phyloP scores from a whole-genome alignment of 2,329 filamentous ascomycete species.

The Aureobasidium vineae region DNA sequence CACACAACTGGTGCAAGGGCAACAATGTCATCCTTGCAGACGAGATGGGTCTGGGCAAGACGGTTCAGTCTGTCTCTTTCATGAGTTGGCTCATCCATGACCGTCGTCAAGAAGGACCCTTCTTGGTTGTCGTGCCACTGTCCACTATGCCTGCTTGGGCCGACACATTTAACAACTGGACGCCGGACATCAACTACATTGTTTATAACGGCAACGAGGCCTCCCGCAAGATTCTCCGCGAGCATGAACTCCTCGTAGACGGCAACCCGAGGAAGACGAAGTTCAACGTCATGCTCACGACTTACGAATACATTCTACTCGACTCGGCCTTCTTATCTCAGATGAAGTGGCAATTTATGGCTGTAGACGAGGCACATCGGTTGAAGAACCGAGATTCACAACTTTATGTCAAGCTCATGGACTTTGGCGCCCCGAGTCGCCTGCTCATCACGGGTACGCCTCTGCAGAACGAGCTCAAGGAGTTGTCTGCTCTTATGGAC shows the following conservation, averaged over 20 bases:
- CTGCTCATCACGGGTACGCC: conserved; percentile 95
- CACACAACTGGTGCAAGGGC: conserved; percentile 89
- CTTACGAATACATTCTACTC: conserved; percentile 91
- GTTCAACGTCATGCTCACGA: conserved; percentile 97
- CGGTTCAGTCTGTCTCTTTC: conserved; percentile 94
- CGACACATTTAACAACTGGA: conserved; percentile 95
- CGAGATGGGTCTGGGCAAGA: conserved; percentile 98
- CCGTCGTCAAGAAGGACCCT: conserved; percentile 85
- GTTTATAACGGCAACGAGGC: conserved; percentile 91
- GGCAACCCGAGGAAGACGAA: conserved; percentile 85
- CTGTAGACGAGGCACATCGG: conserved; percentile 94
- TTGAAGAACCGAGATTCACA: conserved; percentile 96
- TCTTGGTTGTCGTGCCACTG: conserved; percentile 93
- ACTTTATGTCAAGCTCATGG: conserved; percentile 78
- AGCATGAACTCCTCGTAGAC: conserved; percentile 84
- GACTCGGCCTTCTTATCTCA: conserved; percentile 81
- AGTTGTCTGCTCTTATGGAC: conserved; percentile 88
- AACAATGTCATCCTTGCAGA: conserved; percentile 98
- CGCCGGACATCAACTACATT: conserved; percentile 94
- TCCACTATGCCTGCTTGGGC: conserved; percentile 98
- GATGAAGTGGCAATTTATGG: conserved; percentile 97
- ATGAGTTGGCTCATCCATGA: conserved; percentile 95
- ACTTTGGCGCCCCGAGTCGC: conserved; percentile 83
- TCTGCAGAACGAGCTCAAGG: conserved; percentile 93
- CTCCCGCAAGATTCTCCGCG: conserved; percentile 80